These are phyloP conservation scores for Taiwanofungus camphoratus DNA, from an alignment of 1,284 basidiomycete species.

Conservation along the genomic window DNA sequence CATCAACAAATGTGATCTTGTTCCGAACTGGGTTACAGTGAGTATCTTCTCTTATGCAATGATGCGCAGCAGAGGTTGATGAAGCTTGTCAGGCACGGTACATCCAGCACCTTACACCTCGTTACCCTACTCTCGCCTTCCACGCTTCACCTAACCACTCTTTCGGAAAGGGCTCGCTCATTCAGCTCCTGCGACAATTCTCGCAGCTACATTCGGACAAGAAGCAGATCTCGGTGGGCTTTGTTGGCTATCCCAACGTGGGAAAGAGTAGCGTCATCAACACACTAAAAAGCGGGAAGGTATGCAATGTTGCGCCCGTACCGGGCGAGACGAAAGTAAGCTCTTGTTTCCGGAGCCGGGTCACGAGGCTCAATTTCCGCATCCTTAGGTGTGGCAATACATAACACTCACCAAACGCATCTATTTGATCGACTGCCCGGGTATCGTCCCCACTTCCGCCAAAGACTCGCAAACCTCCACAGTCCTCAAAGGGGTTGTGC, in stretches of 20 bases:
- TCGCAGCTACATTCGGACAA: constrained; percentile 97
- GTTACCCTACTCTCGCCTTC: constrained; percentile 95
- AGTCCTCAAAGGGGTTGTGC: constrained; percentile 95
- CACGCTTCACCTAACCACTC: constrained; percentile 99
- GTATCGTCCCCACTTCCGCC: constrained; percentile 93
- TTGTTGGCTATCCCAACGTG: constrained; percentile 98
- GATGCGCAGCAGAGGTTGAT: constrained; percentile 12
- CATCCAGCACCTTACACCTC: constrained; percentile 92
- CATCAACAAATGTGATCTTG: constrained; percentile 98
- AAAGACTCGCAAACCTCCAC: constrained; percentile 88
- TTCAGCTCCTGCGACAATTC: constrained; percentile 95
- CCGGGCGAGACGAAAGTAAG: constrained; percentile 95
- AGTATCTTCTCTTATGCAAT: constrained; percentile 32
- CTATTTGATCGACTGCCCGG: constrained; percentile 99
- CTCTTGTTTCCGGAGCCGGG: constrained; percentile 2
- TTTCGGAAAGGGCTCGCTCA: constrained; percentile 97
- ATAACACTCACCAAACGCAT: constrained; percentile 94
- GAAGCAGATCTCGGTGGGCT: constrained; percentile 98
- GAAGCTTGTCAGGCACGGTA: constrained; percentile 74
- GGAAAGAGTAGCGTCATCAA: constrained; percentile 98
- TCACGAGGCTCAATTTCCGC: constrained; percentile 5
- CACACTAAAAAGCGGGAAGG: constrained; percentile 97
- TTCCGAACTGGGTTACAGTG: constrained; percentile 99
- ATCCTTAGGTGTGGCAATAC: constrained; percentile 91
- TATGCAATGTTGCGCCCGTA: constrained; percentile 94